Evolutionary conservation across 768 basidiomycete genomes (phyloP), one percentile per base, ranked within the genome.

Genomic region (Chalciporus piperatus): DNA sequence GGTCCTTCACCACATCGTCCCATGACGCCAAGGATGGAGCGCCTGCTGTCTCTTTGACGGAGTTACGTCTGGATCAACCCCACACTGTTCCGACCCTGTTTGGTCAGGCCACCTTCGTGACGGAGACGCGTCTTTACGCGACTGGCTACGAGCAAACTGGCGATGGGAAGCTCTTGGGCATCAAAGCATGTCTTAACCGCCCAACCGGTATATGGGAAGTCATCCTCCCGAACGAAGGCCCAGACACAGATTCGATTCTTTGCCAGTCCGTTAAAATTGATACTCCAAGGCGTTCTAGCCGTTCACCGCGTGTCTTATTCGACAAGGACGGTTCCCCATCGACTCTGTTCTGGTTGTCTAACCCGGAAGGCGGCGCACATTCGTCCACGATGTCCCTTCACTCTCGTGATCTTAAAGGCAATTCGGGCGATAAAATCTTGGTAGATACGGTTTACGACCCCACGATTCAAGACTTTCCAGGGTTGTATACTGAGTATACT

Each of bases 161-260:
- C 1, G 85, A 88, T 46, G 81, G 77, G 6, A 77, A 81, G 38
- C 56, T 81, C 14, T 70, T 89, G 14, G 87, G 87, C 0, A 63
- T 83, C 51, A 80, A 76, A 52, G 70, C 70, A 4, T 88, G 86
- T 62, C 74, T 73, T 56, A 89, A 88, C 56, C 76, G 84, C 1
- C 79, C 80, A 0, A 65, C 74, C 4, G 75, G 77, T 0, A 77
- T 88, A 25, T 87, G 80, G 80, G 72, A 75, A 30, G 59, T 87
- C 20, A 49, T 43, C 4, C 51, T 78, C 63, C 48, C 41, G 33
- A 53, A 38, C 16, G 35, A 42, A 51, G 53, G 16, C 10, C 7
- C 32, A 41, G 44, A 46, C 25, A 47, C 51, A 32, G 44, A 33
- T 45, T 1, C 47, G 56, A 32, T 67, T 56, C 23, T 55, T 0